Conservation (phyloP, 345 rosid species). For the Heritiera littoralis region DNA sequence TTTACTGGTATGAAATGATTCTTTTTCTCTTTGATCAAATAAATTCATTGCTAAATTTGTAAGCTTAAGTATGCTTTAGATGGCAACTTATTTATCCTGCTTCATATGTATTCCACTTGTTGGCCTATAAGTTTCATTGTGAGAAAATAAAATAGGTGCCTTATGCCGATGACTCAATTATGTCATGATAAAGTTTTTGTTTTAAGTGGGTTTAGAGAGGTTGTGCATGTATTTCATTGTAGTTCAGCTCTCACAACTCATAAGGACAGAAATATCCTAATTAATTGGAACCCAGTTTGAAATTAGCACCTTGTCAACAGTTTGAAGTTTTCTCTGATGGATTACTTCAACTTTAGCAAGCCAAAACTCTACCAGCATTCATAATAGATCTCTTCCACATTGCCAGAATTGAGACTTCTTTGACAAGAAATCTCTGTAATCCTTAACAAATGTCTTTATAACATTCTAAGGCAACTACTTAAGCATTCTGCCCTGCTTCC, state of each 20-base stretch:
- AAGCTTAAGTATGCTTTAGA: background rate
- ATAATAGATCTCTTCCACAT: background rate
- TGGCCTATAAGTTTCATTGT: background rate
- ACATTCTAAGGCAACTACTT: background rate
- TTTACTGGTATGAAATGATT: conserved; percentile 68
- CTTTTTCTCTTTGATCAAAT: conserved; percentile 15
- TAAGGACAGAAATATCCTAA: background rate
- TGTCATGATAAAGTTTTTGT: background rate
- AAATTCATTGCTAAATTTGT: background rate
- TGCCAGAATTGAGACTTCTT: background rate
- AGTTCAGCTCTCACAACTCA: background rate
- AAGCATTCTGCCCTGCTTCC: background rate
- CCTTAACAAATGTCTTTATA: background rate
- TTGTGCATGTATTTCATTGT: background rate
- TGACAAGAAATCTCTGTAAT: background rate
- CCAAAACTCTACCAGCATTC: background rate
- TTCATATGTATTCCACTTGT: conserved; percentile 1
- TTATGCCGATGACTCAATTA: background rate
- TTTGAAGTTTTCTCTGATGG: background rate
- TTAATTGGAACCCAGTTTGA: background rate
- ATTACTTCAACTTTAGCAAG: background rate
- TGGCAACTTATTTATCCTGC: background rate
- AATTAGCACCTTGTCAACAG: background rate
- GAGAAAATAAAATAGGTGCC: background rate
- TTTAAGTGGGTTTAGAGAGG: background rate